Percentiles rank a stretch among this genome's conserved stretches.
phyloP scores from a whole-genome alignment of 2,329 filamentous ascomycete species.

The Venturia effusa region DNA sequence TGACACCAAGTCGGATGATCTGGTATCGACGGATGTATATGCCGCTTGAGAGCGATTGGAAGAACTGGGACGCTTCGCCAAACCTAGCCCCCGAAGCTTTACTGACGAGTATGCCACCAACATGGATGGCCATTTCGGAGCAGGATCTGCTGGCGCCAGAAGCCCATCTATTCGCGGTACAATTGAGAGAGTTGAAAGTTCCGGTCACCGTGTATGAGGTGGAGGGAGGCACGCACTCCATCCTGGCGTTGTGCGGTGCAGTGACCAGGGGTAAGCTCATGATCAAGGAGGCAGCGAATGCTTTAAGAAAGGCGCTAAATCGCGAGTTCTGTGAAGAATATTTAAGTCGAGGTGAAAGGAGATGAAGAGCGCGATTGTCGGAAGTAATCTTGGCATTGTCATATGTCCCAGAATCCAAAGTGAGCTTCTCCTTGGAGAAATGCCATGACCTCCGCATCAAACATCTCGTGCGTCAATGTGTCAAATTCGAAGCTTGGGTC shows the following conservation, averaged over 20 bases:
- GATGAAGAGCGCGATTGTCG: background rate
- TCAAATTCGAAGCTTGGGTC: background rate
- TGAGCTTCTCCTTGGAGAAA: background rate
- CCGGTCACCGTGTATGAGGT: background rate
- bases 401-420: background rate
- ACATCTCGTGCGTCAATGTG: background rate
- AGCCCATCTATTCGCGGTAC: slow-evolving; percentile 10
- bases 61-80: slow-evolving; percentile 26
- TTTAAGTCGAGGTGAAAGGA: background rate
- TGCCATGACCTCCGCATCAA: background rate
- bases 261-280: background rate
- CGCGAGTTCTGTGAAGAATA: background rate
- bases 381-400: background rate
- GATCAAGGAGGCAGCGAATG: background rate
- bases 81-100: slow-evolving; percentile 15
- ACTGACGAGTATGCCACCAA: slow-evolving; percentile 19
- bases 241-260: background rate
- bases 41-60: slow-evolving; percentile 15
- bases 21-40: slow-evolving; percentile 29
- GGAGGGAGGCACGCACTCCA: slow-evolving; percentile 1
- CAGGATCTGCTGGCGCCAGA: slow-evolving; percentile 25
- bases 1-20: slow-evolving; percentile 24
- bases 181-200: background rate
- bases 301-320: background rate
- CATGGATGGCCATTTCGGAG: slow-evolving; percentile 25